Percentiles rank a stretch among this genome's conserved stretches.
phyloP scores from a whole-genome alignment of 2,329 filamentous ascomycete genomes.

The Apiospora rasikravindrae region DNA sequence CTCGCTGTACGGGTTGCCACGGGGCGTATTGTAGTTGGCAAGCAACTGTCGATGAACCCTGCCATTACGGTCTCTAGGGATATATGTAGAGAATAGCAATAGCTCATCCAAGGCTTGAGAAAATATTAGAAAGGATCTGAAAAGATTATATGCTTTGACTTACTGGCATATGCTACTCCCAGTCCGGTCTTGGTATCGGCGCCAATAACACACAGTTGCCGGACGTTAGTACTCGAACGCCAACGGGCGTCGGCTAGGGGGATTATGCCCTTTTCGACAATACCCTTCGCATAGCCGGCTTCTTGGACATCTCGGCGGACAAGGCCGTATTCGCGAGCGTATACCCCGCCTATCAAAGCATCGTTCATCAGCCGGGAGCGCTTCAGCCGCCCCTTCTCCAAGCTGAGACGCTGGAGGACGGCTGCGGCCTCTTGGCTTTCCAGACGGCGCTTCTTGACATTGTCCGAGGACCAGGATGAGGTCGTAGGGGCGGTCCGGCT shows the following conservation, averaged over 20 bases:
- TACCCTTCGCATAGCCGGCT: constrained; percentile 45
- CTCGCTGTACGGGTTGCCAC: constrained; percentile 35
- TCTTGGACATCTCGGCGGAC: constrained; percentile 37
- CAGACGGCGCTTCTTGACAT: constrained; percentile 60
- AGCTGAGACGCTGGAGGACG: constrained; percentile 34
- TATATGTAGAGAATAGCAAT: constrained; percentile 42
- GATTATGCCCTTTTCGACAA: constrained; percentile 48
- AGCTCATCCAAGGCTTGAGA: constrained; percentile 13
- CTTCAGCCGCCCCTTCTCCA: constrained; percentile 45
- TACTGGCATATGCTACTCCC: constrained; percentile 51
- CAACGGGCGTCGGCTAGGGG: constrained; percentile 37
- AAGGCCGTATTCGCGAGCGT: constrained; percentile 42
- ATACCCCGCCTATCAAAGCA: constrained; percentile 40
- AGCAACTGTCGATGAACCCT: constrained; percentile 32
- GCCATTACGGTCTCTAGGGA: constrained; percentile 50
- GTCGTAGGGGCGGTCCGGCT: constrained; percentile 56
- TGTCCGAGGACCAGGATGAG: constrained; percentile 61
- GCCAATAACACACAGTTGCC: constrained; percentile 47
- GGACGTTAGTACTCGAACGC: constrained; percentile 40
- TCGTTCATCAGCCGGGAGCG: constrained; percentile 40
- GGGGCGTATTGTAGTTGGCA: constrained; percentile 26
- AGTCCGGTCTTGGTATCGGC: constrained; percentile 46
- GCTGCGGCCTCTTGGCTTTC: constrained; percentile 46
- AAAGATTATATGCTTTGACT: constrained; percentile 31
- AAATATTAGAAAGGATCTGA: not conserved